A percentile compares a stretch with the other conserved stretches of the same genome.
Conservation (phyloP, 495 filamentous ascomycete genomes). For the Tuber borchii region DNA sequence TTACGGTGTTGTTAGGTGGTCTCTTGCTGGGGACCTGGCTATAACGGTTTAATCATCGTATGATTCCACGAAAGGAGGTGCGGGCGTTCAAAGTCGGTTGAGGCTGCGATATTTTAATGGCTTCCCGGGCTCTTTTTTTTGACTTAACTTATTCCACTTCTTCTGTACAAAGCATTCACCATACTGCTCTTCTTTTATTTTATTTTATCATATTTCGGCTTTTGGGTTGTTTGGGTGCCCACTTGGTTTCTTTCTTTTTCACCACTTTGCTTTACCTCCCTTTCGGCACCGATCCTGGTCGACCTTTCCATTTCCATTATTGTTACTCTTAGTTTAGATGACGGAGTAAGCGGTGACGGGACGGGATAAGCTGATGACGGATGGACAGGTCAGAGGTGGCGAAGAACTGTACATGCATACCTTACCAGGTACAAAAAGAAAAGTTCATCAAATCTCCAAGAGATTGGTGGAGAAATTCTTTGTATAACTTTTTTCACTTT, state of each 20-base stretch:
- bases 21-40: conserved; percentile 22
- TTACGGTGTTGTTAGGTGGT: conserved; percentile 18
- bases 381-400: not conserved
- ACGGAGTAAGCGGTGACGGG: conserved; percentile 6
- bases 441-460: not conserved
- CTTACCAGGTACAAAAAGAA: conserved; percentile 4
- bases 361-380: conserved; percentile 6
- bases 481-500: conserved; percentile 20
- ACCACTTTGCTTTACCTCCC: not conserved
- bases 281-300: not conserved
- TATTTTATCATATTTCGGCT: conserved; percentile 2
- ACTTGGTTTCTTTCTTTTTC: conserved; percentile 3
- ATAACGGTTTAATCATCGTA: not conserved
- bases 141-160: conserved; percentile 9
- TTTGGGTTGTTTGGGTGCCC: not conserved
- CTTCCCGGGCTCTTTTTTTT: conserved; percentile 12
- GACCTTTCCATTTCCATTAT: not conserved
- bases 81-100: conserved; percentile 8
- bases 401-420: conserved; percentile 12
- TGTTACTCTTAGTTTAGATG: conserved; percentile 21
- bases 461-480: conserved; percentile 18
- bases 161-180: conserved; percentile 29
- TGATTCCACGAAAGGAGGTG: not conserved
- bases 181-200: conserved; percentile 8
- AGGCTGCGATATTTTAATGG: conserved; percentile 11